These are phyloP conservation scores for Oropetium thomaeum DNA, from an alignment of 176 grass and related monocot species.

Conservation along the genomic window DNA sequence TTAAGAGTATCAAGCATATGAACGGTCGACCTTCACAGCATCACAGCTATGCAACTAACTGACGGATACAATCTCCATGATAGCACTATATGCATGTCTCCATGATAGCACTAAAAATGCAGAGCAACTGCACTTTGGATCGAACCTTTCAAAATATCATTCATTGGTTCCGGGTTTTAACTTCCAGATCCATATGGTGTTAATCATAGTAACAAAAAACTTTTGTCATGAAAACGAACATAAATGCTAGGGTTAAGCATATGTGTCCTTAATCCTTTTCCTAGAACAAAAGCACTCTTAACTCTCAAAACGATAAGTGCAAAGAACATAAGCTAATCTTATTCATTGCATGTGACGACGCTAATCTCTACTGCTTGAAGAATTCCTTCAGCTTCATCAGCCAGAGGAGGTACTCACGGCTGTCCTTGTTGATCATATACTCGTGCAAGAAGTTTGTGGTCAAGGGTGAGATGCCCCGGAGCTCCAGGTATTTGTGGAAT, in stretches of 20 bases:
- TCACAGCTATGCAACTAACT: neutral
- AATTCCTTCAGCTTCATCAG: conserved; percentile 82
- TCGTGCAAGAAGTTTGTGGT: conserved; percentile 91
- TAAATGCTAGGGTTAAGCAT: neutral
- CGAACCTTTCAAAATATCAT: neutral
- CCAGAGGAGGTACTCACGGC: conserved; percentile 85
- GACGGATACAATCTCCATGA: neutral
- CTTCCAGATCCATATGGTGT: neutral
- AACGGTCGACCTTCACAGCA: neutral
- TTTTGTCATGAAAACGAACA: neutral
- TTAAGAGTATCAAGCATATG: too few species aligned
- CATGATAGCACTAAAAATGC: neutral
- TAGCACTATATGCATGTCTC: neutral
- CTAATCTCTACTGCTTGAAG: conserved; percentile 44
- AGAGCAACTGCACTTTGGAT: neutral
- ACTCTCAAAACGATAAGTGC: conserved; percentile 12
- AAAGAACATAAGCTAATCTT: conserved; percentile 15
- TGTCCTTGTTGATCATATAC: conserved; percentile 99
- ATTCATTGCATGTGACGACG: neutral
- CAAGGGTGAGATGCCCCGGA: conserved; percentile 68
- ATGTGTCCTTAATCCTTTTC: neutral
- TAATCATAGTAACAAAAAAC: conserved; percentile 7
- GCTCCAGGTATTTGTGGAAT: conserved; percentile 90
- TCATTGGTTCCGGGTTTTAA: neutral
- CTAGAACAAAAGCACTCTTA: neutral